Evolutionary conservation across 2,329 filamentous ascomycete genomes (phyloP).

Genomic region (Verticillium longisporum): DNA sequence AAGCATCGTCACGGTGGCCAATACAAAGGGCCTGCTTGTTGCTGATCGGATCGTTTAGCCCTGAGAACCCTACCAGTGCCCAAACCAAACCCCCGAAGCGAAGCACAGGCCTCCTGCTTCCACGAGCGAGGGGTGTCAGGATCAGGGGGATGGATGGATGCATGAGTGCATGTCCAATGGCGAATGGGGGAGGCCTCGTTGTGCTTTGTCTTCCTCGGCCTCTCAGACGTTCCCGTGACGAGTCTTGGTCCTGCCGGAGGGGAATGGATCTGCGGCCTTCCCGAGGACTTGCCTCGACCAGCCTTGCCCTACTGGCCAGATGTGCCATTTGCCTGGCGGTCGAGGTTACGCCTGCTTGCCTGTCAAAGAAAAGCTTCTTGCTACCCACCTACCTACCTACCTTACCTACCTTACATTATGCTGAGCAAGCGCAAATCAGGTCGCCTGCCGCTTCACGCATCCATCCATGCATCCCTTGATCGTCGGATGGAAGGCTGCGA

Average conservation of each 20-base stretch:
- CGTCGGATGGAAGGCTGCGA: not conserved
- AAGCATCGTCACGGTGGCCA: not conserved
- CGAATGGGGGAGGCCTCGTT: no score
- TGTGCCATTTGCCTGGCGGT: not conserved
- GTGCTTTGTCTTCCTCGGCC: not conserved
- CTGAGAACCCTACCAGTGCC: not conserved
- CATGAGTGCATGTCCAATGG: no score
- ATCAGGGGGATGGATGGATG: not conserved
- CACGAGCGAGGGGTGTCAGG: not conserved
- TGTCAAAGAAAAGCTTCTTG: not conserved
- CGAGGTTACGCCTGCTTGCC: no score
- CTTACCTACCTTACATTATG: no score
- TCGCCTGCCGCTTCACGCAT: not conserved
- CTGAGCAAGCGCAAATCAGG: not conserved
- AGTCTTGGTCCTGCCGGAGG: not conserved
- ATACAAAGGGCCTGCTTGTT: not conserved
- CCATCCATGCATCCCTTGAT: not conserved
- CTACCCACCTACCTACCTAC: not conserved
- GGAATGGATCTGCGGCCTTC: not conserved
- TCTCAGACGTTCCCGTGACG: not conserved
- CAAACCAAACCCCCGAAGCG: not conserved
- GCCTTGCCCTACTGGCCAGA: not conserved
- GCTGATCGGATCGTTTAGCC: not conserved
- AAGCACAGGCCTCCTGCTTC: not conserved
- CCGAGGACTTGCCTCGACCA: not conserved